Conservation (phyloP, 2,329 filamentous ascomycete genomes). For the Teratosphaeria zuluensis region DNA sequence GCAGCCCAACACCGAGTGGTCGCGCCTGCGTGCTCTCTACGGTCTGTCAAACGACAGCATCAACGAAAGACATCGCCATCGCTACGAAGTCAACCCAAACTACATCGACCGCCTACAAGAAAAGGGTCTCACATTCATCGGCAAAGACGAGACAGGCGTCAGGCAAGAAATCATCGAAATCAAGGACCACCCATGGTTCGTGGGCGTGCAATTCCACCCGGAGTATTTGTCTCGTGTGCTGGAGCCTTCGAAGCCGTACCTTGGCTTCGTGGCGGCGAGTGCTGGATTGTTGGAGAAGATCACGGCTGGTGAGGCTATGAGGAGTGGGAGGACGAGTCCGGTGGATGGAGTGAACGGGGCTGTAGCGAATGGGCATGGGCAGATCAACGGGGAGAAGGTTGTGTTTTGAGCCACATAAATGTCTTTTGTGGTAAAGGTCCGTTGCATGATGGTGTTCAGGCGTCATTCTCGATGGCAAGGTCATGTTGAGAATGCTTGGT, state of each 20-base stretch:
- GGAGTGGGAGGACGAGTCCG: not conserved
- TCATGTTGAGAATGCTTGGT: not conserved
- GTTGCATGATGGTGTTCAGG: not conserved
- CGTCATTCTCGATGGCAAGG: not conserved
- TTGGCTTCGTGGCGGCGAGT: slow-evolving; percentile 76
- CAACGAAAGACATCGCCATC: slow-evolving; percentile 71
- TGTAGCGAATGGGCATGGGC: not conserved
- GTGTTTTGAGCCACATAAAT: no score
- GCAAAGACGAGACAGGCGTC: slow-evolving; percentile 67
- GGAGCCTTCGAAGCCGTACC: slow-evolving; percentile 62
- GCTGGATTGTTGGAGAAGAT: slow-evolving; percentile 53
- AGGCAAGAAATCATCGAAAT: slow-evolving; percentile 79
- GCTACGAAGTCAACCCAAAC: slow-evolving; percentile 82
- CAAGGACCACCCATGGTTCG: slow-evolving; percentile 74
- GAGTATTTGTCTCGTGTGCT: slow-evolving; percentile 74
- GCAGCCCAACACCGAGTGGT: slow-evolving; percentile 68
- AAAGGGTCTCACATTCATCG: slow-evolving; percentile 64
- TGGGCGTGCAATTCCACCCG: slow-evolving; percentile 81
- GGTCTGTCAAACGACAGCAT: slow-evolving; percentile 39
- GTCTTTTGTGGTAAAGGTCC: no score
- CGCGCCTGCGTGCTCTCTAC: slow-evolving; percentile 66
- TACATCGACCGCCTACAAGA: slow-evolving; percentile 59
- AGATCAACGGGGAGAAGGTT: slow-evolving; percentile 5
- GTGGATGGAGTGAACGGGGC: not conserved
- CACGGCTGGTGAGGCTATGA: slow-evolving; percentile 10